phyloP scores from a whole-genome alignment of 2,329 filamentous ascomycete genomes.

The Pseudomassariella vexata region DNA sequence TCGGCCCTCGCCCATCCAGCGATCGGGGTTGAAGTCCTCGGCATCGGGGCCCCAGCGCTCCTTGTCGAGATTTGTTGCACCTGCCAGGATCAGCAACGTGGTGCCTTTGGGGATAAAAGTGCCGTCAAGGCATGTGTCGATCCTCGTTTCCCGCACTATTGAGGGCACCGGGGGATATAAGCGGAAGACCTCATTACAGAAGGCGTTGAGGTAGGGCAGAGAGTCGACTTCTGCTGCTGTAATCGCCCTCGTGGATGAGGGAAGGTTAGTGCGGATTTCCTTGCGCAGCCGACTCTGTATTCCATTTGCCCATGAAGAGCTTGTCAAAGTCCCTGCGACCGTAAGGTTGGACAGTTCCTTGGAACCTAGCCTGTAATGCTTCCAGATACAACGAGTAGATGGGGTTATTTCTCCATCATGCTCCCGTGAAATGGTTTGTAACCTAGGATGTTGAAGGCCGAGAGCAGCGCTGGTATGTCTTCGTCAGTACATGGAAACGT shows the following conservation, averaged over 20 bases:
- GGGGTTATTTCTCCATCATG: no score
- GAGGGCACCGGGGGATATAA: conserved; percentile 39
- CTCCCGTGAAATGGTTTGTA: no score
- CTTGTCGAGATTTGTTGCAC: no score
- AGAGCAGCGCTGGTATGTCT: no score
- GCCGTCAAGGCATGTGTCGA: conserved; percentile 45
- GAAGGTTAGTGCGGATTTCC: conserved; percentile 31
- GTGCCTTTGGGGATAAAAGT: conserved; percentile 33
- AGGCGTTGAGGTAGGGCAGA: conserved; percentile 33
- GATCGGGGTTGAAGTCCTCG: conserved; percentile 4
- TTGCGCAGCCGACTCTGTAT: conserved; percentile 31
- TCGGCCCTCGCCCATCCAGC: conserved; percentile 3
- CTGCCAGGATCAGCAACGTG: no score
- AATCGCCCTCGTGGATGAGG: conserved; percentile 19
- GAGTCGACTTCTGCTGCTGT: conserved; percentile 29
- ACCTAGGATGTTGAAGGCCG: no score
- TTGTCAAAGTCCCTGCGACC: no score
- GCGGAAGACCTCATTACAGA: conserved; percentile 37
- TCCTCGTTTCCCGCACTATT: conserved; percentile 52
- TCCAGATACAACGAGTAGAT: no score
- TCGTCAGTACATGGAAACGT: no score
- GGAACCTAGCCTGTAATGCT: no score
- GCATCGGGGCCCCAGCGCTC: conserved; percentile 1
- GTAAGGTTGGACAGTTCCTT: no score
- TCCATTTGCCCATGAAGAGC: no score